These are phyloP conservation scores for Xylaria bambusicola DNA, from an alignment of 495 filamentous ascomycete genomes.

Conservation along the genomic window DNA sequence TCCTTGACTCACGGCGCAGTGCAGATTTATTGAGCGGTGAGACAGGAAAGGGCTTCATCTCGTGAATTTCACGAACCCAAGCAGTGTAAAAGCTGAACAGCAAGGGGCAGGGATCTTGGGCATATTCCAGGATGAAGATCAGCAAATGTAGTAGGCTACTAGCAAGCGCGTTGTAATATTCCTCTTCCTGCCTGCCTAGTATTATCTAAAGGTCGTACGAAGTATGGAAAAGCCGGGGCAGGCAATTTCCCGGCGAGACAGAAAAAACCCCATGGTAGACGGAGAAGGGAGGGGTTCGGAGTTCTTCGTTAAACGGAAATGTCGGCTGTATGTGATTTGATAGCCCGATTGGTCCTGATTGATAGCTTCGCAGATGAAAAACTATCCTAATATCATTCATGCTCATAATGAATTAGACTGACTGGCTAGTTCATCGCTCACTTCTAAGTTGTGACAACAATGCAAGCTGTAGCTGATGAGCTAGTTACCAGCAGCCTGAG, in stretches of 20 bases:
- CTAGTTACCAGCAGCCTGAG: constrained; percentile 11
- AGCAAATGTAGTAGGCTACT: neutral
- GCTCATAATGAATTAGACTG: neutral
- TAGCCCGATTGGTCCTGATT: neutral
- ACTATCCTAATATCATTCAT: neutral
- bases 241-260: constrained; percentile 12
- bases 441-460: neutral
- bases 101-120: neutral
- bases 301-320: constrained; percentile 12
- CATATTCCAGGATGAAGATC: neutral
- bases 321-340: neutral
- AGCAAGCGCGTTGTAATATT: constrained; percentile 3
- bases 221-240: constrained; percentile 8
- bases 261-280: constrained; percentile 14
- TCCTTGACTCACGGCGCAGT: constrained; percentile 86
- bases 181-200: neutral
- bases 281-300: constrained; percentile 19
- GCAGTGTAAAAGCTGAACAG: constrained; percentile 11
- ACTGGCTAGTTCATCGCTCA: too few relatives aligned
- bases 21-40: constrained; percentile 68
- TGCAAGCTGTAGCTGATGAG: too few relatives aligned
- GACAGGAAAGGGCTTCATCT: constrained; percentile 62
- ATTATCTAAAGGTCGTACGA: constrained; percentile 11
- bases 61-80: constrained; percentile 32
- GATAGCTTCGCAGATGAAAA: neutral